phyloP scores from a whole-genome alignment of 371 early-diverging fungal genomes.

The Mortierella sp. region DNA sequence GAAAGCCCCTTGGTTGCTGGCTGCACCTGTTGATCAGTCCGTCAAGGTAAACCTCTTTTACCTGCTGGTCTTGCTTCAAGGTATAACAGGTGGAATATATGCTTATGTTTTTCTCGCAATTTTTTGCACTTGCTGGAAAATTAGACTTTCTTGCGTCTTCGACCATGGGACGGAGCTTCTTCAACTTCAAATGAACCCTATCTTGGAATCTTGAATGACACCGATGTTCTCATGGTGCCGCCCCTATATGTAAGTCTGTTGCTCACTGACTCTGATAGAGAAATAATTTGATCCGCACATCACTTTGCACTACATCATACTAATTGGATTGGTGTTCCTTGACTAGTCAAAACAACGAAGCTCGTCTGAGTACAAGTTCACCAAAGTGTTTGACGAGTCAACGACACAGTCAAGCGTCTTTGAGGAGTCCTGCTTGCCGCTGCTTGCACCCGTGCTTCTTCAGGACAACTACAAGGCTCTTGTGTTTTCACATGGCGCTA shows the following conservation, averaged over 20 bases:
- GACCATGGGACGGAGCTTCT: slow-evolving; percentile 38
- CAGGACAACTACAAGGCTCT: slow-evolving; percentile 73
- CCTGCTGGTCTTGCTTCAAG: neutral
- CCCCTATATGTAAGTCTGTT: slow-evolving; percentile 28
- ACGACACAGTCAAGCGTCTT: slow-evolving; percentile 70
- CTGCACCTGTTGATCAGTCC: neutral
- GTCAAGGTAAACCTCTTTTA: neutral
- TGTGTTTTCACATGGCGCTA: slow-evolving; percentile 84
- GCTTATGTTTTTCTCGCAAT: neutral
- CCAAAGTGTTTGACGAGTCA: slow-evolving; percentile 71
- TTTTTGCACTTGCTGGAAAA: neutral
- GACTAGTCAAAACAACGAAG: slow-evolving; percentile 63
- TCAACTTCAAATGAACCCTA: slow-evolving; percentile 18
- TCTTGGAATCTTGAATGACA: slow-evolving; percentile 51
- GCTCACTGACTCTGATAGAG: too few relatives aligned
- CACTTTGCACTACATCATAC: slow-evolving; percentile 32
- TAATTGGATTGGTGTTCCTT: slow-evolving; percentile 34
- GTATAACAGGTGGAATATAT: neutral
- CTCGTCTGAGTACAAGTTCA: slow-evolving; percentile 74
- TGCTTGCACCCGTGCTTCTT: slow-evolving; percentile 63
- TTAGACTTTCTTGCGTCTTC: slow-evolving; percentile 65
- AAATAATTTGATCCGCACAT: neutral
- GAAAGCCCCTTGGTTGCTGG: neutral
- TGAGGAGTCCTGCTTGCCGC: slow-evolving; percentile 70
- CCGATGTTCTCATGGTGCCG: slow-evolving; percentile 59